These are phyloP conservation scores for Sporothrix pseudoabietina DNA, from an alignment of 2,329 filamentous ascomycete species.

Conservation along the genomic window DNA sequence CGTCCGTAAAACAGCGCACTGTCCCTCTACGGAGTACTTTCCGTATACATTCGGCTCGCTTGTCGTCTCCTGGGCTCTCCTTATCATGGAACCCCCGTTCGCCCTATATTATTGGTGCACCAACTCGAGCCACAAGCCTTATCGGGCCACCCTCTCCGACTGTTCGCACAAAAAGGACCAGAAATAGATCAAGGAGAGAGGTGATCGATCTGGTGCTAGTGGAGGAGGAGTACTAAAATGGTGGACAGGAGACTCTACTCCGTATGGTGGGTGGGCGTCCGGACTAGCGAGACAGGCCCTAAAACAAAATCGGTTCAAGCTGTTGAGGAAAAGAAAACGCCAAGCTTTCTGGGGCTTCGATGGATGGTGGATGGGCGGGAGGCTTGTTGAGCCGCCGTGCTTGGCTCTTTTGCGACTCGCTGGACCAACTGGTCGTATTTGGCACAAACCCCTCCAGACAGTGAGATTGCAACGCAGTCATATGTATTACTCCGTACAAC, in stretches of 20 bases:
- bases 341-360: slow-evolving; percentile 17
- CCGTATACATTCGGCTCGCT: neutral
- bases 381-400: neutral
- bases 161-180: neutral
- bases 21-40: neutral
- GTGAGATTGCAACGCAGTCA: neutral
- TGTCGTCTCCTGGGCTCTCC: neutral
- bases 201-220: neutral
- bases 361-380: neutral
- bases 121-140: neutral
- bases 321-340: neutral
- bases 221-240: neutral
- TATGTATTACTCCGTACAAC: too few species aligned
- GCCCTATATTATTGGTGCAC: neutral
- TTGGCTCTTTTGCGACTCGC: neutral
- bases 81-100: neutral
- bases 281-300: neutral
- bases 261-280: too few species aligned
- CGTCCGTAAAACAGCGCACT: neutral
- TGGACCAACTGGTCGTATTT: neutral
- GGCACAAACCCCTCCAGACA: neutral
- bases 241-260: neutral
- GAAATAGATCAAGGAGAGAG: neutral
- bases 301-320: neutral
- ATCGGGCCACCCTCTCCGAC: neutral